Evolutionary conservation across 768 basidiomycete species (phyloP), one percentile per base, ranked within the genome.

Genomic region (Botryobasidium botryosum): DNA sequence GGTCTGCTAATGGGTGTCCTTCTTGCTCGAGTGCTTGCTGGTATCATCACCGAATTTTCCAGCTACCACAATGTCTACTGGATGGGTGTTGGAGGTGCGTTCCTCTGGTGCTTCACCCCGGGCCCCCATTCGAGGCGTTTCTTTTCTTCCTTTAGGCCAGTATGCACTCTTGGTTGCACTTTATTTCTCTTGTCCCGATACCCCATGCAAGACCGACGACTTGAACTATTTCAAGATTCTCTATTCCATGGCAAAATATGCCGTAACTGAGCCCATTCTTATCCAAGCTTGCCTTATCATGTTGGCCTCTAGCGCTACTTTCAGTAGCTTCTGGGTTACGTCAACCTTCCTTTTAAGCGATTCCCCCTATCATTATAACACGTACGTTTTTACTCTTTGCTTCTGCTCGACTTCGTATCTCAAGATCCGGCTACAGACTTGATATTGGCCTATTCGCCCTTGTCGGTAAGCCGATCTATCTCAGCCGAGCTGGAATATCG

Each of bases 401-500:
- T 5, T 4, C 31, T 18, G 28, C 28, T 28, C n/a, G 18, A 29
- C 15, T 37, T 40, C 5, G 25, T 23, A 17, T 35, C 27, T 29
- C 12, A 24, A n/a, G 24, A 42, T 43, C 37, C 32, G 55, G 52
- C 43, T 31, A 71, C 72, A 68, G 67, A 4, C 71, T 64, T 32
- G 68, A 66, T 13, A 83, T 82, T 45, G 82, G 81, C 2, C 64
- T 84, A 10, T 82, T 84, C 55, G 81, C 78, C 3, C 60, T 86
- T 12, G 64, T 83, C 15, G 83, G n/a, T n/a, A n/a, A n/a, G n/a
- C n/a, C n/a, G n/a, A n/a, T n/a, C n/a, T n/a, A n/a, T n/a, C n/a
- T n/a, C n/a, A n/a, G n/a, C n/a, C n/a, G n/a, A n/a, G n/a, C n/a
- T n/a, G n/a, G n/a, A n/a, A n/a, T n/a, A n/a, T n/a, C n/a, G n/a